Percentiles rank a stretch among this genome's conserved stretches.
Conservation (phyloP, 1,139 yeast genomes). For the Yamadazyma diospyri region DNA sequence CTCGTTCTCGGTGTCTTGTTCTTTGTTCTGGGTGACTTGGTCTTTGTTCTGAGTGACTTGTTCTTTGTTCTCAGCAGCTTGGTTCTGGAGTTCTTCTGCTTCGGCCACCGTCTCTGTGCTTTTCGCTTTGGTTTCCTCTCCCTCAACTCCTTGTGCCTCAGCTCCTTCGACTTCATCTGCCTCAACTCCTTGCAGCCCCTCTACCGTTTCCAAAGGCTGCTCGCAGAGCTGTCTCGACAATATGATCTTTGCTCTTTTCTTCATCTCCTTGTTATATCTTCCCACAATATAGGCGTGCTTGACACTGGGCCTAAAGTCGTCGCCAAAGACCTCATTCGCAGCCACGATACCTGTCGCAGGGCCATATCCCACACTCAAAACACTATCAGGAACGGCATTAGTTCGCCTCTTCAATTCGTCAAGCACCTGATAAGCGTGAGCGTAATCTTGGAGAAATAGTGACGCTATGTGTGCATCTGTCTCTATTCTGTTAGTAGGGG, state of each 20-base stretch:
- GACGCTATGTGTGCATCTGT: constrained; percentile 84
- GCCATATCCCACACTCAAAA: constrained; percentile 84
- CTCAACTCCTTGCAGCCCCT: constrained; percentile 9
- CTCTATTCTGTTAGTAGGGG: constrained; percentile 54
- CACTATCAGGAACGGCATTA: constrained; percentile 54
- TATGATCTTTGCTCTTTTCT: constrained; percentile 71
- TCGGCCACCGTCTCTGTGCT: constrained; percentile 14
- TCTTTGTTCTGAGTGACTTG: constrained; percentile 4
- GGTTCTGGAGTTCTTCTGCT: constrained; percentile 15
- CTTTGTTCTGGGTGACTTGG: background rate
- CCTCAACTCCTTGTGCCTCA: constrained; percentile 14
- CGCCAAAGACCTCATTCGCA: constrained; percentile 75
- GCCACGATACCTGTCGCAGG: constrained; percentile 94
- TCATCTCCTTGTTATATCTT: constrained; percentile 60
- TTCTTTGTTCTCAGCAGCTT: background rate
- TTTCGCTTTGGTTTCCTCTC: constrained; percentile 12
- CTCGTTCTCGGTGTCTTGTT: constrained; percentile 1
- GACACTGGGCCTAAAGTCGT: constrained; percentile 52
- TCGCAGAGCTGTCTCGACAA: constrained; percentile 69
- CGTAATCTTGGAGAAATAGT: constrained; percentile 81
- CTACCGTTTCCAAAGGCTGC: constrained; percentile 12
- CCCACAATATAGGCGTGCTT: constrained; percentile 79
- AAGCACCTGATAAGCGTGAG: constrained; percentile 64
- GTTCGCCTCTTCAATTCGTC: constrained; percentile 58
- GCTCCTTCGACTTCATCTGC: constrained; percentile 12